A percentile compares a stretch with the other conserved stretches of the same genome.
These are phyloP conservation scores for Triticum urartu DNA, from an alignment of 176 grass and related monocot species.

Conservation along the genomic window DNA sequence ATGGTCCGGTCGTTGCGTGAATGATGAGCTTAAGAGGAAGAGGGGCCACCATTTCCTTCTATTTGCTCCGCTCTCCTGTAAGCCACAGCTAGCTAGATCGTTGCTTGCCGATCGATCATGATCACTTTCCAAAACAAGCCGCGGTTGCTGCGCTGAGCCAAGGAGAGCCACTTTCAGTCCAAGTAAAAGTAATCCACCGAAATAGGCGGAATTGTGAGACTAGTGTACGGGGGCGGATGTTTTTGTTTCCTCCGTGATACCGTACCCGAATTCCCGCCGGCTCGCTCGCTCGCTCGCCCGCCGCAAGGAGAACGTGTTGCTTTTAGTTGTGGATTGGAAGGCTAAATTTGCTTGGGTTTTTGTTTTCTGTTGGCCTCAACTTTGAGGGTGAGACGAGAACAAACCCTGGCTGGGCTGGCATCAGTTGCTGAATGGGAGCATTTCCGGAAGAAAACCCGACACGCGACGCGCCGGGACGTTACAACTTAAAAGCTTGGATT, in stretches of 20 bases:
- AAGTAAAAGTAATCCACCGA: background rate
- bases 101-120: background rate
- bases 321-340: background rate
- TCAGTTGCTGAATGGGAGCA: background rate
- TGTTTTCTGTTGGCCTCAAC: background rate
- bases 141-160: background rate
- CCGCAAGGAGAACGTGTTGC: background rate
- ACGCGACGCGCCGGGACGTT: background rate
- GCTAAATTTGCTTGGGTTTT: background rate
- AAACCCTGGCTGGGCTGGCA: background rate
- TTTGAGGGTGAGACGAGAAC: too few species aligned
- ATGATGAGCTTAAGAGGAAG: slow-evolving; percentile 8
- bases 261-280: background rate
- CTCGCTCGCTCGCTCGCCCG: background rate
- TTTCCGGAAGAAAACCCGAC: slow-evolving; percentile 9
- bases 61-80: background rate
- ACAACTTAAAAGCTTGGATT: background rate
- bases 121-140: background rate
- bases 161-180: background rate
- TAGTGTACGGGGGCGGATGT: background rate
- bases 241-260: background rate
- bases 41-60: background rate
- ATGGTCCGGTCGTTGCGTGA: slow-evolving; percentile 12
- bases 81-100: background rate
- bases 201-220: background rate